Conservation (phyloP, 495 filamentous ascomycete species). For the Mytilinidion resinicola region DNA sequence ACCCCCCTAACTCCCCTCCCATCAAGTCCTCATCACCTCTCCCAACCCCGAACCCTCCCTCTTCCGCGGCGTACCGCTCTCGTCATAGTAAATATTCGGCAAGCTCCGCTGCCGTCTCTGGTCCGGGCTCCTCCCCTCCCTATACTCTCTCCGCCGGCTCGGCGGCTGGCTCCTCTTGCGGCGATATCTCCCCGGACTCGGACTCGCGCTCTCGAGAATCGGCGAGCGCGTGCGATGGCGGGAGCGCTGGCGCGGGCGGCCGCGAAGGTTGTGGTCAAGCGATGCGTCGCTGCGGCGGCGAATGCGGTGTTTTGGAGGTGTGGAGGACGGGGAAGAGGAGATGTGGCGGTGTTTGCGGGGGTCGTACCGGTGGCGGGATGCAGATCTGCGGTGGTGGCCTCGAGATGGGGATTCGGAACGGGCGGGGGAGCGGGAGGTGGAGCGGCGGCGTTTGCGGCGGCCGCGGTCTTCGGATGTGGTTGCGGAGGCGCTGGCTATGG, state of each 20-base stretch:
- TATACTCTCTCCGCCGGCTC: constrained; percentile 22
- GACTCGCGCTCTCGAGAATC: not conserved
- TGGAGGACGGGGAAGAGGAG: not conserved
- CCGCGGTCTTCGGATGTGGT: constrained; percentile 1
- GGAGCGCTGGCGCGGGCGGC: constrained; percentile 30
- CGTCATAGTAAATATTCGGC: constrained; percentile 16
- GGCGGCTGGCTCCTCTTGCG: constrained; percentile 22
- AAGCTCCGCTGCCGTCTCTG: constrained; percentile 8
- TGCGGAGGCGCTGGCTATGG: not conserved
- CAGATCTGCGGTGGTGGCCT: not conserved
- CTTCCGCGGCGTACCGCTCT: not conserved
- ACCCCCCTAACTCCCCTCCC: not conserved
- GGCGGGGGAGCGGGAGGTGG: not conserved
- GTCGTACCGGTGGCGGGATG: not conserved
- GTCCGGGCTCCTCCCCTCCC: not conserved
- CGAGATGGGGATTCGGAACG: constrained; percentile 1
- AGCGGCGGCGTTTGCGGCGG: constrained; percentile 5
- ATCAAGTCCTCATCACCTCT: not conserved
- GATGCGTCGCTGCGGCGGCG: constrained; percentile 29
- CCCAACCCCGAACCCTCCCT: not conserved
- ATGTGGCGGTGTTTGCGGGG: not conserved
- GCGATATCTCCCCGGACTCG: constrained; percentile 6
- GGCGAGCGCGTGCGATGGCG: constrained; percentile 11
- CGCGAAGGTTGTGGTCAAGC: constrained; percentile 31
- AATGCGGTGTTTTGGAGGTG: not conserved